Evolutionary conservation across 2,329 filamentous ascomycete genomes (phyloP).

Genomic region (Pseudogymnoascus sp.): DNA sequence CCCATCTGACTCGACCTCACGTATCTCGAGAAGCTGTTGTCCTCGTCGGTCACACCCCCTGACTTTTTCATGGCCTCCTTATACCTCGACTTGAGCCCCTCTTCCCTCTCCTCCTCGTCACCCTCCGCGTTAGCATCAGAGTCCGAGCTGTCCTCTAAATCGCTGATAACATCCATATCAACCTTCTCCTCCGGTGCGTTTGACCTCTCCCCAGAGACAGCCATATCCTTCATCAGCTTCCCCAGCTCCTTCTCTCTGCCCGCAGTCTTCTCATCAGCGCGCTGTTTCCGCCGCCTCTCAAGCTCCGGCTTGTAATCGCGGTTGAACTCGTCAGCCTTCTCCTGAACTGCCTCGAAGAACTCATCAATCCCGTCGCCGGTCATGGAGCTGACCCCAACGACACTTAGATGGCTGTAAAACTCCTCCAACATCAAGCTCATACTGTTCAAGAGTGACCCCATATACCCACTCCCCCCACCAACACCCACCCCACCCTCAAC

Average conservation of each 20-base stretch:
- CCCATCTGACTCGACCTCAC: conserved; percentile 27
- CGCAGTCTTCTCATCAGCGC: conserved; percentile 65
- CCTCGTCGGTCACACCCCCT: conserved; percentile 25
- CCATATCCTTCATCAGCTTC: conserved; percentile 93
- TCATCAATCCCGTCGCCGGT: conserved; percentile 85
- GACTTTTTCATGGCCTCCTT: conserved; percentile 60
- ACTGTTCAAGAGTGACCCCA: conserved; percentile 90
- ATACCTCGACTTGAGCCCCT: conserved; percentile 68
- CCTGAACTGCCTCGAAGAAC: conserved; percentile 82
- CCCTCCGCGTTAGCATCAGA: conserved; percentile 51
- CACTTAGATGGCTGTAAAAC: conserved; percentile 88
- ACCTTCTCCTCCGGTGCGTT: conserved; percentile 25
- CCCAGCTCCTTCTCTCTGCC: conserved; percentile 73
- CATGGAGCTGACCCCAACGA: conserved; percentile 90
- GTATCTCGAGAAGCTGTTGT: conserved; percentile 29
- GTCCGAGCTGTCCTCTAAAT: conserved; percentile 38
- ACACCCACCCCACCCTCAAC: conserved; percentile 40
- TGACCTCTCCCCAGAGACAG: conserved; percentile 40
- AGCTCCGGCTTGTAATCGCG: conserved; percentile 88
- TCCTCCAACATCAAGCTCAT: conserved; percentile 98
- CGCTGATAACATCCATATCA: conserved; percentile 31
- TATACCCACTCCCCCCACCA: conserved; percentile 79
- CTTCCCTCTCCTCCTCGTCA: conserved; percentile 45
- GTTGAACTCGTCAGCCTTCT: conserved; percentile 82
- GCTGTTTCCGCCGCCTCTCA: conserved; percentile 65